Base-by-base conservation (phyloP, 2,329 filamentous ascomycete species). In the Cercospora brassicicola region DNA sequence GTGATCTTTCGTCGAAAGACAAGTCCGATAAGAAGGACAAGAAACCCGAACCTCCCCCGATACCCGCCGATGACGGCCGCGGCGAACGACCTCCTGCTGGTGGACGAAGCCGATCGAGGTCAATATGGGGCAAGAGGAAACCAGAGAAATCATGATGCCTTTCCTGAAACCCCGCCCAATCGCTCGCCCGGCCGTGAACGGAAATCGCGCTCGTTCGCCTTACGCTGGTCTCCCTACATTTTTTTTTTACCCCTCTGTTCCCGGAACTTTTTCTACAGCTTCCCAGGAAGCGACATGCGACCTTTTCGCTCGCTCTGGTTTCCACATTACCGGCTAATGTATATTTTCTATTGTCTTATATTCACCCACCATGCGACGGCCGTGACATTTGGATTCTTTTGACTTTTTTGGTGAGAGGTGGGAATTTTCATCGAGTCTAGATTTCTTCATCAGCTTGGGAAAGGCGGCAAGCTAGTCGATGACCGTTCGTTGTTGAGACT, bases 121-220 rank as follows among this genome's bases (percentile, higher is more conserved):
- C 62, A 6, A 64, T 68, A 26, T 68, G 67, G 67, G 67, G 67
- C 39, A 68, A 66, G 67, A 72, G 67, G 55, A 71, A 73, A 30
- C 57, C 53, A 11, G 63, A 65, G 55, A 65, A 65, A 28, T 7
- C 53, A 9, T 55, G 20, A 55, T 13, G 15, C 26, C 15, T 26
- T 26, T 9, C 48, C 23, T 7, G 18, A 2, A 23, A 23, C 5
- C 48, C 23, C 23, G 7, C 13, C 10, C 13, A 11, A 23, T 55
- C 23, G 48, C 45, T 59, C 31, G 28, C 28, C 33, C 26, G 59
- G 39, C 28, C 28, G 3, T 6, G 6, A 23, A n/a, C 31, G 31
- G 9, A 6, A 48, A 13, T 2, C n/a, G 53, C 53, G 3, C 13
- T 28, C 51, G 10, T 30, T 18, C 31, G 2, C 55, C 8, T 13